phyloP scores from a whole-genome alignment of 805 yeast genomes.

The Yarrowia sp. region DNA sequence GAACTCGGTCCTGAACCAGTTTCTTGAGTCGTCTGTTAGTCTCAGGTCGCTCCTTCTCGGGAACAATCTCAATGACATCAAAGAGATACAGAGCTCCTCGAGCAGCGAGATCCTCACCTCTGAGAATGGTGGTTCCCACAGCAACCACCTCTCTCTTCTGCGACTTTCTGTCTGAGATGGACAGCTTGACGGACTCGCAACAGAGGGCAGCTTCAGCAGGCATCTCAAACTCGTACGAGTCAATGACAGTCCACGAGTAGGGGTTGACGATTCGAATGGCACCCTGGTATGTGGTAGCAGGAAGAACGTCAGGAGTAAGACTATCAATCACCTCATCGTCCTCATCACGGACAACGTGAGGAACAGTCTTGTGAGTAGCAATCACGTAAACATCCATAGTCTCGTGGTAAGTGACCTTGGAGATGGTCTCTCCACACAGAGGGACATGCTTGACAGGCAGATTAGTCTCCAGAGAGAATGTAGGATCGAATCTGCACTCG shows the following conservation, averaged over 20 bases:
- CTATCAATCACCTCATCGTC: conserved; percentile 73
- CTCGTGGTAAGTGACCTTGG: conserved; percentile 73
- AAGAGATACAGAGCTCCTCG: conserved; percentile 77
- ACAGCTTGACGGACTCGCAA: conserved; percentile 61
- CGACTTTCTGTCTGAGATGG: conserved; percentile 50
- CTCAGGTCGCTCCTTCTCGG: conserved; percentile 87
- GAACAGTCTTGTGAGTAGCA: conserved; percentile 64
- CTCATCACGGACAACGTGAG: conserved; percentile 73
- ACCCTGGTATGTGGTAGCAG: conserved; percentile 66
- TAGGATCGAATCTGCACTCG: conserved; percentile 60
- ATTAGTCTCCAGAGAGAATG: conserved; percentile 64
- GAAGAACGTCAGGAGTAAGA: conserved; percentile 56
- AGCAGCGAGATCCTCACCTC: conserved; percentile 81
- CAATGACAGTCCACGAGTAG: conserved; percentile 76
- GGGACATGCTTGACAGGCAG: conserved; percentile 35
- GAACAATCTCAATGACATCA: conserved; percentile 82
- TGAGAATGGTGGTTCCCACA: conserved; percentile 76
- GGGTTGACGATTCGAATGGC: conserved; percentile 73
- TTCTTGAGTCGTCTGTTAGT: conserved; percentile 79
- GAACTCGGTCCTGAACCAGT: conserved; percentile 71
- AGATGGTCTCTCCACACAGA: conserved; percentile 66
- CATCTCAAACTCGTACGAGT: conserved; percentile 65
- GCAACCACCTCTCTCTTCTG: conserved; percentile 70
- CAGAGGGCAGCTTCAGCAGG: conserved; percentile 67
- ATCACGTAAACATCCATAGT: conserved; percentile 66